These are phyloP conservation scores for Butyriboletus loyo DNA, from an alignment of 768 basidiomycete genomes.

Conservation along the genomic window DNA sequence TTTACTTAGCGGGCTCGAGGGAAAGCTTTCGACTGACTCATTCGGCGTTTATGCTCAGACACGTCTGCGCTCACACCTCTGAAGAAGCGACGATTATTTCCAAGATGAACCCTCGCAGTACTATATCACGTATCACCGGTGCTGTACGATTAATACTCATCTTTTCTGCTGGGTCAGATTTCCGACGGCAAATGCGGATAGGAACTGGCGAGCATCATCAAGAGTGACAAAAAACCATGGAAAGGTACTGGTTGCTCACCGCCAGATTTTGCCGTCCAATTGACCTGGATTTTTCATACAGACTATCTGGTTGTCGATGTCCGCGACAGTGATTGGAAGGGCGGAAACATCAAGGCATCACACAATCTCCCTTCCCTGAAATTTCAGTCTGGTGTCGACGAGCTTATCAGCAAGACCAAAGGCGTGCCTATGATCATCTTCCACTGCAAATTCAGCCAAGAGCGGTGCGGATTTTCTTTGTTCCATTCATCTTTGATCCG, in stretches of 20 bases:
- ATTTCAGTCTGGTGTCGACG: conserved; percentile 56
- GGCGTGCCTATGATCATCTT: conserved; percentile 65
- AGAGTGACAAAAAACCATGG: conserved; percentile 53
- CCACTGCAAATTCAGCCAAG: conserved; percentile 76
- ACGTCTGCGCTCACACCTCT: neutral
- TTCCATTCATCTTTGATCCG: neutral
- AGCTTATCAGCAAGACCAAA: conserved; percentile 58
- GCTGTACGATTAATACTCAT: conserved; percentile 17
- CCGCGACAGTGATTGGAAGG: conserved; percentile 75
- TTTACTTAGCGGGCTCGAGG: neutral
- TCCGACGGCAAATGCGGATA: conserved; percentile 30
- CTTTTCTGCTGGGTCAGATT: conserved; percentile 2
- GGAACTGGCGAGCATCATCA: conserved; percentile 71
- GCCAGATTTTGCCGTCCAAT: neutral
- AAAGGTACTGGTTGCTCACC: conserved; percentile 32
- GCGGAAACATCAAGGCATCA: conserved; percentile 73
- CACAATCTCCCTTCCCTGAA: conserved; percentile 59
- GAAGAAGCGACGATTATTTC: neutral
- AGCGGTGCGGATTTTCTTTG: conserved; percentile 47
- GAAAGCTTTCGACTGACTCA: neutral
- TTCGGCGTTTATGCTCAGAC: conserved; percentile 9
- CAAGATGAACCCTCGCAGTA: conserved; percentile 16
- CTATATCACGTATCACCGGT: conserved; percentile 20
- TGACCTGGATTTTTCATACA: conserved; percentile 1
- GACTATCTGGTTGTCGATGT: conserved; percentile 83